Base-by-base conservation (phyloP, 1,139 yeast genomes). In the Yueomyces sp. region DNA sequence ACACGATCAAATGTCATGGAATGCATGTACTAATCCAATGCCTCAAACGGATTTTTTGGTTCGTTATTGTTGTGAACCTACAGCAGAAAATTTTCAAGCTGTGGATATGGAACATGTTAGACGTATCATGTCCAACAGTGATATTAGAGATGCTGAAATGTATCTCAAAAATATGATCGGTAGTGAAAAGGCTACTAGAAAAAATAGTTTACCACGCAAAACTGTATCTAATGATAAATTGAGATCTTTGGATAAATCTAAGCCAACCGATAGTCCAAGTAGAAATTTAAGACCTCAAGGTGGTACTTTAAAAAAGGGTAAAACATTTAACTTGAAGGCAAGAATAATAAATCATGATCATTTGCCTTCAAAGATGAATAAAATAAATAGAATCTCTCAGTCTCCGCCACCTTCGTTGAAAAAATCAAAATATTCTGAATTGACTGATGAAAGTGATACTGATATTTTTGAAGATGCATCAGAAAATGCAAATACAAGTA, bases 51-150 rank as follows among this genome's bases (percentile, higher is more conserved):
- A 43, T 37, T 52, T 48, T 31, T 35, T 48, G 4, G 49, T 52
- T 27, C 45, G 46, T 3, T 51, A 46, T 37, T 49, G 50, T 3
- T 55, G 55, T 42, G 50, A 47, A 27, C 54, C 57, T 1, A 38
- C 39, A 6, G 52, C 54, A 3, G 40, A 40, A 4, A 40, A 48
- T 32, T 50, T 53, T 40, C 50, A 43, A 4, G 40, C 47, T 0
- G 45, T 58, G 27, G 50, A 54, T 37, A 47, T 57, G 25, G 40
- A 35, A n/a, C 42, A 42, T n/a, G 11, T 30, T 30, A 30, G 32
- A 30, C 7, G 32, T 7, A 11, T 7, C 7, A 11, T 30, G 32
- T 30, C 11, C 7, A 30, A 11, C 7, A 30, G 32, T 7, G 11
- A 30, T 30, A 30, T 30, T 11, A 30, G 32, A 30, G 32, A 30